Percentiles rank a stretch among this genome's conserved stretches.
Conservation (phyloP, 2,329 filamentous ascomycete species). For the Sclerotinia glacialis region DNA sequence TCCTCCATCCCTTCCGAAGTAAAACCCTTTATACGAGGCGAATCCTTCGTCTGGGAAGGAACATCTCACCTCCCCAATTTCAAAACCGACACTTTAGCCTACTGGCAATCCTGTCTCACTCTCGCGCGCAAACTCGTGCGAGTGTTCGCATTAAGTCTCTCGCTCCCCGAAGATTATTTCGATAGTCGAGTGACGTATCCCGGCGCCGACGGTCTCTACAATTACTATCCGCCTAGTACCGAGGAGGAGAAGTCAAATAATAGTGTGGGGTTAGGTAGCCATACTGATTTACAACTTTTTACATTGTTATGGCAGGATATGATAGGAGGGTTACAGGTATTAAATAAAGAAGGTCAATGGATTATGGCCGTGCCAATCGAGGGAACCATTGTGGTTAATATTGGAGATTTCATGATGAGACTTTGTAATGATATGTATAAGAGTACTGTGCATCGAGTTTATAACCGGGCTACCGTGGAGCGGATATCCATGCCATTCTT, state of each 20-base stretch:
- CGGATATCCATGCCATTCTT: constrained; percentile 57
- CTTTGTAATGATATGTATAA: constrained; percentile 51
- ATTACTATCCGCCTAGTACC: constrained; percentile 46
- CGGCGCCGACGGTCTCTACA: constrained; percentile 45
- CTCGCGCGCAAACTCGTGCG: constrained; percentile 52
- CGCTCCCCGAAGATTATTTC: constrained; percentile 54
- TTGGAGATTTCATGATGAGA: constrained; percentile 52
- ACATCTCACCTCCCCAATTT: constrained; percentile 50
- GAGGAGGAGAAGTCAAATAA: constrained; percentile 36
- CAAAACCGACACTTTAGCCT: constrained; percentile 46
- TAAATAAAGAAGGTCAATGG: constrained; percentile 46
- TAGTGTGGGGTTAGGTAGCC: constrained; percentile 46
- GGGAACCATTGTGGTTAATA: constrained; percentile 51
- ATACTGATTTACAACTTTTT: constrained; percentile 50
- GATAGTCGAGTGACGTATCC: constrained; percentile 54
- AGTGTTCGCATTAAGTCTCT: constrained; percentile 54
- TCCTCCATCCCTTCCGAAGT: constrained; percentile 46
- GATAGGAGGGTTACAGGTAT: constrained; percentile 45
- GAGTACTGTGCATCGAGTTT: constrained; percentile 52
- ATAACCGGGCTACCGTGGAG: constrained; percentile 43
- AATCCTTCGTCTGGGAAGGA: constrained; percentile 53
- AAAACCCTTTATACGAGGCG: constrained; percentile 44
- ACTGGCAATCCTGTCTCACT: constrained; percentile 49
- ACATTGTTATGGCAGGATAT: constrained; percentile 51
- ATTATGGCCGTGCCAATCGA: constrained; percentile 46